Base-by-base conservation (phyloP, 106 monocot species). In the Allium fistulosum region DNA sequence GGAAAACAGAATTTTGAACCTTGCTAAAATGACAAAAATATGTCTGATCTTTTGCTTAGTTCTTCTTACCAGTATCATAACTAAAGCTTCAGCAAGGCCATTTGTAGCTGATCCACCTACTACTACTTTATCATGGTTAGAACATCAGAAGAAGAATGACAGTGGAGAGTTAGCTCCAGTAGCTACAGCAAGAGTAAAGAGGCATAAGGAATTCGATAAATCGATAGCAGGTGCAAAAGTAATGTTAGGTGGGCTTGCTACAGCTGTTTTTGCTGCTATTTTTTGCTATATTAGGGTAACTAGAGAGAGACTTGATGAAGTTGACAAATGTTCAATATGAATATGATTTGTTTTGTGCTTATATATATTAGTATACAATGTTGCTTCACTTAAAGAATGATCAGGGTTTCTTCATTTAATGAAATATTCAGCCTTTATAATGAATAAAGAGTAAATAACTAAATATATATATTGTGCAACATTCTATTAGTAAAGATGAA, bases 251-350 rank as follows among this genome's bases (percentile, higher is more conserved):
- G 81, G 81, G 0, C 72, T 85, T 8, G 77, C 78, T 4, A 71
- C 71, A 0, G 71, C 85, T n/a, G 68, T 81, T 22, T 72, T 85
- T 9, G 78, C 69, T 4, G 69, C 85, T 3, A 71, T 85, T 26
- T 77, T 78, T 17, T 78, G 68, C 61, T 85, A 85, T 55, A 85
- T 85, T 69, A 66, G 85, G 5, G 69, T 85, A 58, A 85, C 85
- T 7, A 77, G 78, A 63, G 61, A 68, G 22, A 79, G 52, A 48
- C 58, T 53, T 13, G 69, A 27, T 8, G 84, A 80, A 16, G 56
- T 53, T 8, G 51, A 66, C 3, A 67, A 67, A 53, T 51, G 26
- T 26, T 67, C 2, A 53, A 27, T 51, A 49, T 26, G 52, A 14
- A 67, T 27, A 48, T 3, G 3, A 2, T 28, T 28, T 28, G 28